Conservation (phyloP, 805 yeast genomes). For the Hanseniaspora jakobsenii region DNA sequence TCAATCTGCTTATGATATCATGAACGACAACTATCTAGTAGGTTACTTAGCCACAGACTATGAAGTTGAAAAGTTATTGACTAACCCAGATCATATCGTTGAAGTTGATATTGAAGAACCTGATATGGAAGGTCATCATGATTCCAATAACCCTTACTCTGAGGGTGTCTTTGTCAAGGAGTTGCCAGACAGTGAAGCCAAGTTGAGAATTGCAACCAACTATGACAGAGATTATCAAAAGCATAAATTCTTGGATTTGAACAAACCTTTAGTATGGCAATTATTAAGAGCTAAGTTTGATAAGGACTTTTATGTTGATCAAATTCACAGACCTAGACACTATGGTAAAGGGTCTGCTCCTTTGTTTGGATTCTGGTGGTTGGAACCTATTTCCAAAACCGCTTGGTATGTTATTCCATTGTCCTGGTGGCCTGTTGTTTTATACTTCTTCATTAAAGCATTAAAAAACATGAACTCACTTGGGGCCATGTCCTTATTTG, state of each 20-base stretch:
- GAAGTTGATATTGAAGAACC: constrained; percentile 32
- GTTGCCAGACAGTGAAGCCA: constrained; percentile 54
- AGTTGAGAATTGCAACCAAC: constrained; percentile 69
- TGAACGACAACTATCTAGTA: constrained; percentile 66
- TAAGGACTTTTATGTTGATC: constrained; percentile 85
- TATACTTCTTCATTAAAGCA: constrained; percentile 51
- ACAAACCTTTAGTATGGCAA: constrained; percentile 69
- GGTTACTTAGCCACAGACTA: constrained; percentile 73
- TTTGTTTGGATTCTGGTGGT: constrained; percentile 71
- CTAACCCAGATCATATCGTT: constrained; percentile 48
- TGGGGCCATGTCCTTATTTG: constrained; percentile 47
- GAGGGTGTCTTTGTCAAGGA: constrained; percentile 44
- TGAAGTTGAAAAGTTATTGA: constrained; percentile 60
- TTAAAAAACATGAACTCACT: constrained; percentile 35
- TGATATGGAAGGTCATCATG: constrained; percentile 31
- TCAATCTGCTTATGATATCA: constrained; percentile 72
- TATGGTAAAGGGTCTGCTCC: constrained; percentile 97
- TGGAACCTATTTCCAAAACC: constrained; percentile 83
- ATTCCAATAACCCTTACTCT: constrained; percentile 31
- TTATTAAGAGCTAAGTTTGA: constrained; percentile 63
- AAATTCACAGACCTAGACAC: constrained; percentile 95
- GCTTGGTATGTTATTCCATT: constrained; percentile 90
- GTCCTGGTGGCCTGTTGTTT: constrained; percentile 76
- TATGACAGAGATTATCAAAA: constrained; percentile 53
- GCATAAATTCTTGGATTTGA: constrained; percentile 79